These are phyloP conservation scores for Fusarium haematococcum DNA, from an alignment of 2,329 filamentous ascomycete species.

Conservation along the genomic window DNA sequence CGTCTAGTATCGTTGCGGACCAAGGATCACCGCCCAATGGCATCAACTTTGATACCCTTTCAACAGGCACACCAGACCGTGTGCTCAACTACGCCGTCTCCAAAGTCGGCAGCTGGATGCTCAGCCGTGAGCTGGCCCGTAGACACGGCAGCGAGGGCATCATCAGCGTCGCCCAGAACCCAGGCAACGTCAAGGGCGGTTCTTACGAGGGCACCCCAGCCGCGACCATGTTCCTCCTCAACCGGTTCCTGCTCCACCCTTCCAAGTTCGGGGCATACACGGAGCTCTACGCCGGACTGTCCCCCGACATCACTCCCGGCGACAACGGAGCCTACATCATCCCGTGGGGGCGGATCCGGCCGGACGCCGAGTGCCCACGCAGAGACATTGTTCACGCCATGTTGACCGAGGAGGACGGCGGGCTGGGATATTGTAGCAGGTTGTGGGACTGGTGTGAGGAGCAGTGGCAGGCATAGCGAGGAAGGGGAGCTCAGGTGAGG, in stretches of 20 bases:
- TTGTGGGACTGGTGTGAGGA: slow-evolving; percentile 48
- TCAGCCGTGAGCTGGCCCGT: slow-evolving; percentile 47
- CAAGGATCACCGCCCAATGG: slow-evolving; percentile 42
- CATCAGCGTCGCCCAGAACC: slow-evolving; percentile 49
- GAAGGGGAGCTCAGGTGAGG: neutral
- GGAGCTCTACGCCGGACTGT: slow-evolving; percentile 54
- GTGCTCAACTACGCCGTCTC: slow-evolving; percentile 47
- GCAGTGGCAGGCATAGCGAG: slow-evolving; percentile 3
- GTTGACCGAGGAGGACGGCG: slow-evolving; percentile 40
- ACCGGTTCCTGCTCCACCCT: slow-evolving; percentile 43
- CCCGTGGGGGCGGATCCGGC: slow-evolving; percentile 45
- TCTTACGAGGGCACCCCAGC: slow-evolving; percentile 31
- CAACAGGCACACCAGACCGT: slow-evolving; percentile 35
- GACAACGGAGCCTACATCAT: slow-evolving; percentile 46
- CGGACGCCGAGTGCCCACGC: slow-evolving; percentile 31
- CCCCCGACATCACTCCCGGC: slow-evolving; percentile 49
- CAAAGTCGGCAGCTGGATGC: slow-evolving; percentile 52
- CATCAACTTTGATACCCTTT: slow-evolving; percentile 44
- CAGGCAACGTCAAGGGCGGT: slow-evolving; percentile 49
- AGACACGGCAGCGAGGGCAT: slow-evolving; percentile 40
- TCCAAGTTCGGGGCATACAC: slow-evolving; percentile 54
- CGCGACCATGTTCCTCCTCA: slow-evolving; percentile 37
- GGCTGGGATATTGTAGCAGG: slow-evolving; percentile 39
- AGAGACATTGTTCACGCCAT: slow-evolving; percentile 46
- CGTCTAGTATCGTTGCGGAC: slow-evolving; percentile 46